phyloP scores from a whole-genome alignment of 2,329 filamentous ascomycete species.

The Chalaropsis ovoidea region DNA sequence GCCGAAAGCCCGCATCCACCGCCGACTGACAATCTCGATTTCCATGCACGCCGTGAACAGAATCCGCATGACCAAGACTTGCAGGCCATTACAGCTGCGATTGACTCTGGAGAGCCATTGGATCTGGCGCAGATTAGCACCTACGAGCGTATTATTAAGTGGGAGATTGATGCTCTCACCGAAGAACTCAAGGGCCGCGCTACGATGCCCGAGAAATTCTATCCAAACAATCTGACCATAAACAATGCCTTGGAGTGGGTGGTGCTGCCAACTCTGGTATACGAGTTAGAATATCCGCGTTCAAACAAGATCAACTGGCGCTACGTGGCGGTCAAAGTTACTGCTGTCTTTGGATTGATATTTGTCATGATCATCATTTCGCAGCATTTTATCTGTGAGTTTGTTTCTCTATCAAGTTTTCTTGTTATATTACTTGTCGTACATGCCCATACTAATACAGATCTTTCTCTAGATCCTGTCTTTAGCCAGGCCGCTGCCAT shows the following conservation, averaged over 20 bases:
- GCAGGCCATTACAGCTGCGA: slow-evolving; percentile 31
- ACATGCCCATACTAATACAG: slow-evolving; percentile 20
- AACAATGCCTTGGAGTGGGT: slow-evolving; percentile 62
- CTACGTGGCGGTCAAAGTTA: slow-evolving; percentile 62
- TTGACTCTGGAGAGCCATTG: slow-evolving; percentile 44
- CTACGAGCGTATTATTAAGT: slow-evolving; percentile 56
- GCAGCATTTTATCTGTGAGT: slow-evolving; percentile 57
- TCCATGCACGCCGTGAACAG: slow-evolving; percentile 33
- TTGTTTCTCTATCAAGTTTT: neutral
- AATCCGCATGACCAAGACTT: slow-evolving; percentile 53
- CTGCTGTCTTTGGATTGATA: slow-evolving; percentile 60
- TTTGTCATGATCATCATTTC: slow-evolving; percentile 71
- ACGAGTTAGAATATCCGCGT: slow-evolving; percentile 68
- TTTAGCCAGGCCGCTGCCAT: slow-evolving; percentile 56
- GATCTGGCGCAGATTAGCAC: slow-evolving; percentile 51
- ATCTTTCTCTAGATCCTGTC: slow-evolving; percentile 45
- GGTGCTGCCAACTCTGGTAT: slow-evolving; percentile 64
- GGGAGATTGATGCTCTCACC: slow-evolving; percentile 53
- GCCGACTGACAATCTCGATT: slow-evolving; percentile 5
- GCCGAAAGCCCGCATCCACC: slow-evolving; percentile 25
- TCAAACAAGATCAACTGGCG: slow-evolving; percentile 58
- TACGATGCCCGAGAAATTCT: slow-evolving; percentile 41
- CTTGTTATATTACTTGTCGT: neutral
- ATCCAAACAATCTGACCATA: slow-evolving; percentile 59
- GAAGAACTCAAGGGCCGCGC: slow-evolving; percentile 57